Base-by-base conservation (phyloP, 331 rosid genomes). In the Prunus yedoensis region DNA sequence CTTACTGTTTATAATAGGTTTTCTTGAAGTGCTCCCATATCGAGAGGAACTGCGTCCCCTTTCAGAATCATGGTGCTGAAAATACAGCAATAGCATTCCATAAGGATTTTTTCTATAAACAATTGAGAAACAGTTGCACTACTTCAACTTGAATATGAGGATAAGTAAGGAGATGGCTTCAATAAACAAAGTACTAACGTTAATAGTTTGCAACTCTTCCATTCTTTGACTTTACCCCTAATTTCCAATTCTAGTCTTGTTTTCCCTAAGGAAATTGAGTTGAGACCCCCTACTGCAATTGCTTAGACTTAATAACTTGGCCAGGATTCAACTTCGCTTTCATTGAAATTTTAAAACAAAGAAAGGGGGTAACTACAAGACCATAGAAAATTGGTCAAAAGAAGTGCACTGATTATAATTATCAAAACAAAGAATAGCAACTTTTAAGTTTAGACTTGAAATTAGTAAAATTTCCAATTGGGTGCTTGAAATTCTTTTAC, bases 21-120 rank as follows among this genome's bases (percentile, higher is more conserved):
- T 95, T 85, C 94, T 91, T 46, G 99, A 92, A 74, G 75, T 82
- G 92, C 99, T 95, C 21, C 94, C 97, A 77, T 91, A 89, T 68
- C 97, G 87, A 56, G 93, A 66, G 46, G 93, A 30, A 81, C 77
- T 78, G 54, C 91, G 97, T 15, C 85, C 94, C 84, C 82, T 92
- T 70, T 90, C 99, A 70, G 83, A 74, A 18, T 81, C 94, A 72
- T 80, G 81, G 51, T 78, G 91, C 97, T 95, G 86, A 82, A 71
- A 86, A 83, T 51, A 59, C 74, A 79, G 64, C 73, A 79, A 67
- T 28, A 67, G 46, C 53, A 43, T 50, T 63, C 51, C 27, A 17
- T 70, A 25, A 66, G 75, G 69, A 52, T 61, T 50, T 47, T 58
- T 56, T 8, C 17, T 17, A 32, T 43, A 17, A 63, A 4, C 57